Evolutionary conservation across 1,284 basidiomycete genomes (phyloP), one percentile per base, ranked within the genome.

Genomic region (Ganoderma meredithae): DNA sequence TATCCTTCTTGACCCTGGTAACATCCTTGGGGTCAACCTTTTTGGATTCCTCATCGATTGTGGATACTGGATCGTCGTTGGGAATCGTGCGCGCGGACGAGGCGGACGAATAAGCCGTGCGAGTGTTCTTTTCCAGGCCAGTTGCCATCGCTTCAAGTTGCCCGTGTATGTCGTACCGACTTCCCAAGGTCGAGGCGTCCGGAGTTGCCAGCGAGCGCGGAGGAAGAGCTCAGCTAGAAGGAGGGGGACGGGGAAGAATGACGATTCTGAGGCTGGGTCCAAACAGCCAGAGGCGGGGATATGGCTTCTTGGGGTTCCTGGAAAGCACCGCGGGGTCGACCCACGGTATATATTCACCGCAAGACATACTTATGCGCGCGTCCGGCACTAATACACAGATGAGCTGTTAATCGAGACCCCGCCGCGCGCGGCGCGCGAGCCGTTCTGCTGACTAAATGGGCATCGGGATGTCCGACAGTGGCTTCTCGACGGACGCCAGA

Each of bases 61-160:
- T 41, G 17, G 25, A 31, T 25, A 43, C 60, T 19, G 55, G 25
- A 0, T 31, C 36, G 22, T 60, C 47, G 27, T 52, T 36, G 49
- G 59, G 33, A 27, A 63, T 47, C 27, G 66, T 67, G 25, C 53
- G 44, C 10, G 62, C 33, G 25, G 62, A 67, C 1, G 66, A 67
- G 22, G 66, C 56, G 12, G 61, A 55, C 9, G 66, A 67, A 43
- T 55, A n/a, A 1, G 40, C 15, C 8, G 7, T 31, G 2, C 41
- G 22, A 1, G 41, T 53, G 0, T 15, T 15, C 8, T 59, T 22
- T 15, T 39, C 62, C 43, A 44, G 22, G 68, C 64, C 31, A 22
- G 22, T 41, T 17, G 47, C 41, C 25, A 33, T 62, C 43, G 9
- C 15, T 41, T n/a, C n/a, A n/a, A n/a, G n/a, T n/a, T 60, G 55